Conservation (phyloP, 2,329 filamentous ascomycete species). For the Dissoconium aciculare region DNA sequence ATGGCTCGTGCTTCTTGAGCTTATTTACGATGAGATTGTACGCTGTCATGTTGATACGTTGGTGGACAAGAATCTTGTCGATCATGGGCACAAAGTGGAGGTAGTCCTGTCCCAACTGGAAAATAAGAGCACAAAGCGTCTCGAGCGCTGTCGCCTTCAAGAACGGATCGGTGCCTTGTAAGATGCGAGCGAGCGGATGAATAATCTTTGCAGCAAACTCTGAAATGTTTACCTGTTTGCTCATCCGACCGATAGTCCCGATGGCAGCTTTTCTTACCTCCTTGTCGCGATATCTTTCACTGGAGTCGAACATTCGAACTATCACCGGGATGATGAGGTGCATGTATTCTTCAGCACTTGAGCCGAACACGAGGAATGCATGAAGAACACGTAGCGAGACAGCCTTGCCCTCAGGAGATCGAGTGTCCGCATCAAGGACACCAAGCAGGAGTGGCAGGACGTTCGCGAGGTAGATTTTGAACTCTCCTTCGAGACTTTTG, state of each 20-base stretch:
- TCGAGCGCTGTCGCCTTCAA: constrained; percentile 76
- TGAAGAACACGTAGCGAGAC: constrained; percentile 56
- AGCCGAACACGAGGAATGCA: constrained; percentile 88
- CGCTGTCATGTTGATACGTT: constrained; percentile 76
- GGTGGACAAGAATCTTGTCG: constrained; percentile 63
- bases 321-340: constrained; percentile 94
- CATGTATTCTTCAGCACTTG: constrained; percentile 97
- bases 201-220: constrained; percentile 95
- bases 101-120: constrained; percentile 91
- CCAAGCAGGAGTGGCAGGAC: constrained; percentile 88
- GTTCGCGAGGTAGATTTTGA: constrained; percentile 86
- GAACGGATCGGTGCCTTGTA: constrained; percentile 55
- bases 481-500: constrained; percentile 86
- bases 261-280: constrained; percentile 78
- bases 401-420: constrained; percentile 45
- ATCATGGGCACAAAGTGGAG: constrained; percentile 86
- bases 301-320: constrained; percentile 81
- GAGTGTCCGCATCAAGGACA: constrained; percentile 73
- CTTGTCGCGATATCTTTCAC: constrained; percentile 24
- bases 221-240: constrained; percentile 89
- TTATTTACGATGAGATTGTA: constrained; percentile 88
- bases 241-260: constrained; percentile 86
- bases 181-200: constrained; percentile 73
- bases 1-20: constrained; percentile 78
- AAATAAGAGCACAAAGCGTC: constrained; percentile 85